phyloP scores from a whole-genome alignment of 2,329 filamentous ascomycete species.

The Hortaea werneckii region DNA sequence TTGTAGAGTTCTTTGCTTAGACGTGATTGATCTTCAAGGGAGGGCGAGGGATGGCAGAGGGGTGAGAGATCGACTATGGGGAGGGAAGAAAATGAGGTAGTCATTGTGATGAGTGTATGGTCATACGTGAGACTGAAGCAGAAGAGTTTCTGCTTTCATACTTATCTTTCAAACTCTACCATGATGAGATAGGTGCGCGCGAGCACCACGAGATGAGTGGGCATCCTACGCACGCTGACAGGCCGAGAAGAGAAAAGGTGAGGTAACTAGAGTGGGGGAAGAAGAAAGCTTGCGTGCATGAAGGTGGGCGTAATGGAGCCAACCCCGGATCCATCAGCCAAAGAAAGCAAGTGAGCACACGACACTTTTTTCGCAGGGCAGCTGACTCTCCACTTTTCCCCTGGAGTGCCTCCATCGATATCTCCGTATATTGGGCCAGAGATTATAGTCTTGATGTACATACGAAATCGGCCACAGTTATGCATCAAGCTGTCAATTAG shows the following conservation, averaged over 20 bases:
- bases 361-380: neutral
- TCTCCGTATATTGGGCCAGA: too few species aligned
- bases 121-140: neutral
- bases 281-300: neutral
- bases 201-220: neutral
- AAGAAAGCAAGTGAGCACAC: neutral
- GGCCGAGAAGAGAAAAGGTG: too few species aligned
- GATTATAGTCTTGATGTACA: too few species aligned
- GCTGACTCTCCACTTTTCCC: too few species aligned
- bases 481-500: too few species aligned
- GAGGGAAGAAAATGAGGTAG: slow-evolving; percentile 33
- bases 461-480: too few species aligned
- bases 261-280: neutral
- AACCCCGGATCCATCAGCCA: neutral
- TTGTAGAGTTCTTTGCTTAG: slow-evolving; percentile 32
- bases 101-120: slow-evolving; percentile 20
- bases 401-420: too few species aligned
- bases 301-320: neutral
- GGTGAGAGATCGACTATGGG: slow-evolving; percentile 33
- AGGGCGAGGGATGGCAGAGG: slow-evolving; percentile 20
- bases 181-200: neutral
- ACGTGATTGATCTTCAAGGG: slow-evolving; percentile 16
- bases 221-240: too few species aligned
- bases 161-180: neutral
- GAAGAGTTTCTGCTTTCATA: neutral